Conservation (phyloP, 805 yeast species). For the Pichia gijzeniarum region DNA sequence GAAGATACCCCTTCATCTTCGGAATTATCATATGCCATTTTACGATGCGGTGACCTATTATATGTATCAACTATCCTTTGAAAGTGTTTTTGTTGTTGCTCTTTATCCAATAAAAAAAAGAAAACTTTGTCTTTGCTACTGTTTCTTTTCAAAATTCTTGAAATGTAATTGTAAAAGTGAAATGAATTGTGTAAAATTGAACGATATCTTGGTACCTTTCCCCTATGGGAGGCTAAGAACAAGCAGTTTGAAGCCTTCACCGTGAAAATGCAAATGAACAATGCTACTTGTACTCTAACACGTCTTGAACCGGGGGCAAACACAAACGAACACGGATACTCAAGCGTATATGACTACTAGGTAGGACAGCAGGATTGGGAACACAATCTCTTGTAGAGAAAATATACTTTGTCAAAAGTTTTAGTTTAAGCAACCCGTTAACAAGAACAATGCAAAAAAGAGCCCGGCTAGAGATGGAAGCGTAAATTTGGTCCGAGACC, state of each 20-base stretch:
- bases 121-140: conserved; percentile 24
- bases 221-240: conserved; percentile 7
- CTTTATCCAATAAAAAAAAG: conserved; percentile 20
- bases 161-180: neutral
- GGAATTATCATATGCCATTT: neutral
- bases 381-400: too few relatives aligned
- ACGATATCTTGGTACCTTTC: conserved; percentile 2
- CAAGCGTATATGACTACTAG: too few relatives aligned
- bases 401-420: too few relatives aligned
- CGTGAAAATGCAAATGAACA: too few relatives aligned
- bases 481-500: too few relatives aligned
- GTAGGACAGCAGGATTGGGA: too few relatives aligned
- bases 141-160: conserved; percentile 1
- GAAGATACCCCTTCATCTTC: conserved; percentile 19
- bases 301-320: too few relatives aligned
- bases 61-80: conserved; percentile 8
- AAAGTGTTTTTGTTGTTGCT: conserved; percentile 16
- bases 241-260: conserved; percentile 1
- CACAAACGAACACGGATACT: too few relatives aligned
- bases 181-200: conserved; percentile 2
- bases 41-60: neutral
- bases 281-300: too few relatives aligned
- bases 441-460: too few relatives aligned
- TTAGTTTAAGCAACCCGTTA: too few relatives aligned
- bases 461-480: too few relatives aligned